Evolutionary conservation across 139 green algal genomes (phyloP).

Genomic region (Monoraphidium neglectum): DNA sequence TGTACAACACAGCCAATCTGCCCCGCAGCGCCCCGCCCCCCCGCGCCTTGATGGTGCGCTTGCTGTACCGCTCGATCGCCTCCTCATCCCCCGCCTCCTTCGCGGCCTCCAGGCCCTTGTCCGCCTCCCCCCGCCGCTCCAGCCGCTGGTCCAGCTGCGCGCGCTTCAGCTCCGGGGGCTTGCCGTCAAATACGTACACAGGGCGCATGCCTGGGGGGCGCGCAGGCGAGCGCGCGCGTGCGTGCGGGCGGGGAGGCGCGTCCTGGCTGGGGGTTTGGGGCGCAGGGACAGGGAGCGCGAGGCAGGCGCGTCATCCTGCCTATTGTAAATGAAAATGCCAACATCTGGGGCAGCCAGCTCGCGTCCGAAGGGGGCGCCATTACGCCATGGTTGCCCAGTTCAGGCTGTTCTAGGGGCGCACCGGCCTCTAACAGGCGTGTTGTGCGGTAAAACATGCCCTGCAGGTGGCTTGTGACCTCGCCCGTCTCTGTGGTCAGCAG

Average conservation of each 20-base stretch:
- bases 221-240: not conserved
- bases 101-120: slow-evolving; percentile 58
- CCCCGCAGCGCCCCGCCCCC: not conserved
- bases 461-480: slow-evolving; percentile 88
- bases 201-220: slow-evolving; percentile 84
- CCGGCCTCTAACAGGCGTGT: slow-evolving; percentile 92
- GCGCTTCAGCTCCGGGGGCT: slow-evolving; percentile 91
- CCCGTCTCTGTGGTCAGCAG: slow-evolving; percentile 92
- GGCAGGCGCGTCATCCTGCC: not conserved
- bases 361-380: no score
- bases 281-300: not conserved
- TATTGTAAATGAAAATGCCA: no score
- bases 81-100: slow-evolving; percentile 84
- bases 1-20: not conserved
- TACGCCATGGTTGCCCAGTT: no score
- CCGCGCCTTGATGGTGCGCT: slow-evolving; percentile 80
- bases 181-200: slow-evolving; percentile 99
- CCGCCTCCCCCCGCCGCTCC: slow-evolving; percentile 50
- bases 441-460: slow-evolving; percentile 97
- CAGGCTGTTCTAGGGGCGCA: no score
- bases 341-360: no score
- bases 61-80: slow-evolving; percentile 95
- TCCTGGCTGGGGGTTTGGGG: no score
- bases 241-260: no score
- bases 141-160: slow-evolving; percentile 77